Percentiles rank a stretch among this genome's conserved stretches.
phyloP scores from a whole-genome alignment of 2,329 filamentous ascomycete genomes.

The Bipolaris cookei region DNA sequence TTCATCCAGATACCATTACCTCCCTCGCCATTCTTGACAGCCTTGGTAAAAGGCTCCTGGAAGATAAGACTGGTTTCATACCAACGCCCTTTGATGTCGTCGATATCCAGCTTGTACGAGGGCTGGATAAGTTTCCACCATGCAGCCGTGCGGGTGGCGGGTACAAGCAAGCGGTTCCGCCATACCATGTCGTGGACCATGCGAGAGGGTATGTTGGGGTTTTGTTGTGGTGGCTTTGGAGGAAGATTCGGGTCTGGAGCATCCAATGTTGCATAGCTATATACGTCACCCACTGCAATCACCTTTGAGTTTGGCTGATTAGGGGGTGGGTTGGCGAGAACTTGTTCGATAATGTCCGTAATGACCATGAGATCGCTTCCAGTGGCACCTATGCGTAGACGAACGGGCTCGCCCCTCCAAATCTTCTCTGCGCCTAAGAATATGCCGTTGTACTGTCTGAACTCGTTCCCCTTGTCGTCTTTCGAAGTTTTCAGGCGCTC shows the following conservation, averaged over 20 bases:
- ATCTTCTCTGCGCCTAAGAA: conserved; percentile 66
- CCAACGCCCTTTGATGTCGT: conserved; percentile 65
- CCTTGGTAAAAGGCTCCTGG: conserved; percentile 39
- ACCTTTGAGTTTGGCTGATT: conserved; percentile 40
- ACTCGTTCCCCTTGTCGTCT: conserved; percentile 49
- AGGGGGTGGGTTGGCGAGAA: conserved; percentile 19
- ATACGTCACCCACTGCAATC: conserved; percentile 59
- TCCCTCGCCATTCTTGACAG: conserved; percentile 49
- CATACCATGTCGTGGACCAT: conserved; percentile 60
- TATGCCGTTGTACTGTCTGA: conserved; percentile 59
- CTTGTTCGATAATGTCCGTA: conserved; percentile 52
- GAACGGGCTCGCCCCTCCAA: conserved; percentile 64
- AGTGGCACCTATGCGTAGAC: conserved; percentile 53
- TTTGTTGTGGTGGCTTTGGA: conserved; percentile 48
- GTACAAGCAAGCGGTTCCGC: conserved; percentile 54
- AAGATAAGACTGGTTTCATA: conserved; percentile 63
- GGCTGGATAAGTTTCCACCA: conserved; percentile 55
- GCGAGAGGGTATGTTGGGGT: conserved; percentile 56
- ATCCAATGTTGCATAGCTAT: conserved; percentile 53
- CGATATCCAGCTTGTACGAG: conserved; percentile 47
- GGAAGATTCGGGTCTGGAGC: conserved; percentile 37
- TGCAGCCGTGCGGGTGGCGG: conserved; percentile 40
- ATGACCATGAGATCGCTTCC: conserved; percentile 59
- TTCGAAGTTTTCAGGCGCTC: conserved; percentile 52
- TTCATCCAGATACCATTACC: conserved; percentile 58